These are phyloP conservation scores for Hibiscus tridactylites DNA, from an alignment of 345 rosid species.

Conservation along the genomic window DNA sequence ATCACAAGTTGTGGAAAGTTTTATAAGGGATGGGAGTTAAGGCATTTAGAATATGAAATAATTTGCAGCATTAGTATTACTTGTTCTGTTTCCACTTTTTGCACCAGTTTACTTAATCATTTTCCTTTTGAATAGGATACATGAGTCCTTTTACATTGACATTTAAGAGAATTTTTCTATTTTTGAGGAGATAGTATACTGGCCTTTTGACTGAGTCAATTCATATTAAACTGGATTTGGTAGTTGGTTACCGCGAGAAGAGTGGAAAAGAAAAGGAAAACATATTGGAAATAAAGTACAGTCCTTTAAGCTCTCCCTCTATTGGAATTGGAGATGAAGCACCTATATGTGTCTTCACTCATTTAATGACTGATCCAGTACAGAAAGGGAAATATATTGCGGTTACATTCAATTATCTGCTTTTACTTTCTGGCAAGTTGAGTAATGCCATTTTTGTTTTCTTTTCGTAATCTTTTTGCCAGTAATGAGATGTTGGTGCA, in stretches of 20 bases:
- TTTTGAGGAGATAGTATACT: background rate
- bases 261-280: background rate
- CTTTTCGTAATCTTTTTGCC: background rate
- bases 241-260: background rate
- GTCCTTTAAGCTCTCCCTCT: background rate
- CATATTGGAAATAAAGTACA: background rate
- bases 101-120: background rate
- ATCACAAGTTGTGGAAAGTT: background rate
- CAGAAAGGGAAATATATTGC: background rate
- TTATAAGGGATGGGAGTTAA: background rate
- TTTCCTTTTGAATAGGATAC: background rate
- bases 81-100: background rate
- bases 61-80: background rate
- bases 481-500: background rate
- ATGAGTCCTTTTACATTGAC: background rate
- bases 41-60: background rate
- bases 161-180: background rate
- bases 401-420: background rate
- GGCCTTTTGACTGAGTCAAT: background rate
- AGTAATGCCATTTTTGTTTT: background rate
- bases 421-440: background rate
- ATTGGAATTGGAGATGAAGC: background rate
- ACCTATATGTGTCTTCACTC: background rate
- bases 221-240: background rate
- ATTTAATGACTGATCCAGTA: background rate